Base-by-base conservation (phyloP, 805 yeast genomes). In the Brettanomyces anomalus region DNA sequence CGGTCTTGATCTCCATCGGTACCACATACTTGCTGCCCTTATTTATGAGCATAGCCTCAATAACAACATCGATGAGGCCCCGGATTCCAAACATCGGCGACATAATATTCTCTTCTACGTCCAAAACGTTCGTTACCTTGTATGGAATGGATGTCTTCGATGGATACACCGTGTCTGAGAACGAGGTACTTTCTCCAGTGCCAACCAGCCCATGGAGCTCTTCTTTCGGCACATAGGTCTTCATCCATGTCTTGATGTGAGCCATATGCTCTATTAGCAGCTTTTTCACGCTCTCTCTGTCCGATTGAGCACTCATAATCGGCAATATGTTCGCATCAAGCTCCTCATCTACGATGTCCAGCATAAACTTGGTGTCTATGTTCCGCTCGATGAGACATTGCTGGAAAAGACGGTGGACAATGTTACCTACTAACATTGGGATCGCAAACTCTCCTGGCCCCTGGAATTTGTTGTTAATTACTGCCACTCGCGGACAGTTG, bases 1-100 rank as follows among this genome's bases (percentile, higher is more conserved):
- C 96, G 0, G 97, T 87, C 57, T 93, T 93, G 45, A 93, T 77
- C 57, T 93, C 99, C 64, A 93, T 67, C 0, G 97, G 97, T 1
- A 79, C 72, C 11, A 87, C 70, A 43, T 56, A 70, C 30, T 67
- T 74, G n/a, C 74, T 73, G 4, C 67, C 67, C 36, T 65, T 64
- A 7, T 72, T 56, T 15, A 14, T 36, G 20, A 65, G 59, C 6
- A 50, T 32, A 0, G 84, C 82, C 50, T 82, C 83, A 2, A 87
- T 71, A 0, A 96, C 87, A 3, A 82, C 96, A 64, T 93, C 99
- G 15, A 89, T 77, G 51, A 81, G 76, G 0, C 99, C 99, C 50
- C 86, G 77, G 7, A 93, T 62, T 0, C 99, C 99, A 64, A 74
- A 88, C 56, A 76, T 72, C 0, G 97, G 95, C 0, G 97, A 86